Evolutionary conservation across 148 eudicot genomes (phyloP).

Genomic region (Diospyros kaki): DNA sequence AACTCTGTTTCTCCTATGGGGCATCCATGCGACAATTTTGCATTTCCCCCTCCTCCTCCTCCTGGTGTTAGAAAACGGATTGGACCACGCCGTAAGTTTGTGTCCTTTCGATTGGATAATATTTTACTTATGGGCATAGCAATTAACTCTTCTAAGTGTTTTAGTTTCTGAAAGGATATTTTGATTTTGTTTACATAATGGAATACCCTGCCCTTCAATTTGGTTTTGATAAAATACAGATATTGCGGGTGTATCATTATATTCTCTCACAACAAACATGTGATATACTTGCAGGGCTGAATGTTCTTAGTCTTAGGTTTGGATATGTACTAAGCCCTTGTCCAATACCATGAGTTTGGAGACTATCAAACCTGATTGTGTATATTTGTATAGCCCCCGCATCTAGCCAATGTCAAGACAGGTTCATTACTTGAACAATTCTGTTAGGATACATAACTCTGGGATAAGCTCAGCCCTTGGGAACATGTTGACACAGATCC

Average conservation of each 20-base stretch:
- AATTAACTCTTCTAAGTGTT: neutral
- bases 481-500: too few species aligned
- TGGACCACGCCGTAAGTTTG: constrained; percentile 90
- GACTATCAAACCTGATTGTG: too few species aligned
- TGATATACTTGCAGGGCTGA: too few species aligned
- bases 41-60: constrained; percentile 71
- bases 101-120: constrained; percentile 6
- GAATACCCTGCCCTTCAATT: neutral
- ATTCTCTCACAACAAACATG: neutral
- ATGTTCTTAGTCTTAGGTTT: too few species aligned
- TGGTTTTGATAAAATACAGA: neutral
- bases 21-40: constrained; percentile 53
- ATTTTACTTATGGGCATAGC: neutral
- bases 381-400: too few species aligned
- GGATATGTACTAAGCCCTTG: too few species aligned
- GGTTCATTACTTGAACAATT: too few species aligned
- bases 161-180: neutral
- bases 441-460: too few species aligned
- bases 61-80: constrained; percentile 54
- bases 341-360: too few species aligned
- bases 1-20: constrained; percentile 17
- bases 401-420: too few species aligned
- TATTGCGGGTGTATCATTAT: neutral
- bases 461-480: too few species aligned
- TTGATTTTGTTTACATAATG: neutral